A percentile compares a stretch with the other conserved stretches of the same genome.
These are phyloP conservation scores for Salix viminalis DNA, from an alignment of 345 rosid species.

Conservation along the genomic window DNA sequence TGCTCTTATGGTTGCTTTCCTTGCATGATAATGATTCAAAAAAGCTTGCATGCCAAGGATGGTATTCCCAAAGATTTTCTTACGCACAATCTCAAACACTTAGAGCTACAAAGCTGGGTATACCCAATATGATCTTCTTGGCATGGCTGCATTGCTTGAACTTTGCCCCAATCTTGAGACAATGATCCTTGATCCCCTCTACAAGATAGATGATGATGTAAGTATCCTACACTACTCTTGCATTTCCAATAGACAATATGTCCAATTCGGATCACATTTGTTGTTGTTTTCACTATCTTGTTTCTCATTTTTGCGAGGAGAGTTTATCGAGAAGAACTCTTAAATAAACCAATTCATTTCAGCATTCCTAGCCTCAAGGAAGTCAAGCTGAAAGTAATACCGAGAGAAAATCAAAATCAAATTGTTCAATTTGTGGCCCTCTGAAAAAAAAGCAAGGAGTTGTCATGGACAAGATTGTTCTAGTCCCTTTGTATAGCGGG, in stretches of 20 bases:
- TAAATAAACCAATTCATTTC: conserved; percentile 4
- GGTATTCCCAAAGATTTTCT: too few species aligned
- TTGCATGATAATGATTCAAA: too few species aligned
- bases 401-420: background rate
- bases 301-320: conserved; percentile 1
- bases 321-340: background rate
- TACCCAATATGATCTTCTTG: conserved; percentile 6
- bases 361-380: background rate
- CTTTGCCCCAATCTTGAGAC: conserved; percentile 10
- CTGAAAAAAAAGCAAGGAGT: conserved; percentile 3
- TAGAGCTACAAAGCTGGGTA: too few species aligned
- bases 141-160: conserved; percentile 9
- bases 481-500: too few species aligned
- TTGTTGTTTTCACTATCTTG: background rate
- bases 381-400: conserved; percentile 3
- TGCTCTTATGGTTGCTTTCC: too few species aligned
- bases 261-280: background rate
- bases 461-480: too few species aligned
- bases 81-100: too few species aligned
- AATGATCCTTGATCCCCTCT: conserved; percentile 4
- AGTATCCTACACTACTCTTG: background rate
- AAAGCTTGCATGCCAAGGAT: too few species aligned
- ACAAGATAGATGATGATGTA: conserved; percentile 7
- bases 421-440: background rate
- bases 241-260: background rate